Evolutionary conservation across 2,329 filamentous ascomycete genomes (phyloP).

Genomic region (Knufia petricola): DNA sequence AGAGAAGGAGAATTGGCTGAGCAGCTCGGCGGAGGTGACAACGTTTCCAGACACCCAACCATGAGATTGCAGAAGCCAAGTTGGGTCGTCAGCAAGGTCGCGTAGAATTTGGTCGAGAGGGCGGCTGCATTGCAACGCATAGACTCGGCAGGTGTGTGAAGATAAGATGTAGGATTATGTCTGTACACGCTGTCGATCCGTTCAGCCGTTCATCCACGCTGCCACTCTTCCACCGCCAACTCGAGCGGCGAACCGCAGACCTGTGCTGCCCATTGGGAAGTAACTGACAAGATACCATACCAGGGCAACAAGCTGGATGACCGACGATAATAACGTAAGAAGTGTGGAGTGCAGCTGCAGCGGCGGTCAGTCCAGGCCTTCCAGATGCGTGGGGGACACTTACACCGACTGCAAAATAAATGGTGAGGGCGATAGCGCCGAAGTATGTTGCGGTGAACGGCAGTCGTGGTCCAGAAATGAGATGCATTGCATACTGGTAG

Average conservation of each 20-base stretch:
- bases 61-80: no score
- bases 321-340: conserved; percentile 72
- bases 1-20: conserved; percentile 41
- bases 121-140: no score
- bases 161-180: background rate
- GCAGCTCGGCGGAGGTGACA: background rate
- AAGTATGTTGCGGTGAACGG: conserved; percentile 95
- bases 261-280: conserved; percentile 90
- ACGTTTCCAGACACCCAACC: no score
- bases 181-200: background rate
- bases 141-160: background rate
- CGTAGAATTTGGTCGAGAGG: background rate
- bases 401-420: conserved; percentile 87
- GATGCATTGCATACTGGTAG: conserved; percentile 69
- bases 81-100: background rate
- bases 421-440: conserved; percentile 77
- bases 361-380: conserved; percentile 72
- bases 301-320: conserved; percentile 73
- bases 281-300: conserved; percentile 95
- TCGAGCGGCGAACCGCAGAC: conserved; percentile 73
- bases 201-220: conserved; percentile 75
- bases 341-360: conserved; percentile 69
- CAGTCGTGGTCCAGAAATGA: conserved; percentile 71
- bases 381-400: conserved; percentile 65
- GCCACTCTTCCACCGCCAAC: conserved; percentile 78